Base-by-base conservation (phyloP, 768 basidiomycete genomes). In the Mycena haematopus region DNA sequence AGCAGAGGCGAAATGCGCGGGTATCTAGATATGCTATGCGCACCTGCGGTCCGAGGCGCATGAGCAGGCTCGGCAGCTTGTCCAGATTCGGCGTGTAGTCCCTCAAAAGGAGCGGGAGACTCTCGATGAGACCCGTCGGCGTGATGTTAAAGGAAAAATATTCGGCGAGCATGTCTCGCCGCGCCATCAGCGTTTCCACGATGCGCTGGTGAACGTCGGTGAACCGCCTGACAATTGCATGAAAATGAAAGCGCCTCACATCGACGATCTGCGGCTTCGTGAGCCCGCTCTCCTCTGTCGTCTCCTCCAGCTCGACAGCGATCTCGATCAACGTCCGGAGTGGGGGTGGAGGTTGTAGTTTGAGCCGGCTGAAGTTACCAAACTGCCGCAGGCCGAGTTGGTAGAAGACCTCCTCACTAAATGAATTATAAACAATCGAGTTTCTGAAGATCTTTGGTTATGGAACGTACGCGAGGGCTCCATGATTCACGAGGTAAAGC, bases 311-410 rank as follows among this genome's bases (percentile, higher is more conserved):
- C 15, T 88, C 85, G 15, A 96, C 87, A 0, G 95, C 96, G 6
- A 99, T 84, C 51, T 85, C 79, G 14, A 99, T 70, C 53, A 99
- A 78, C 13, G 83, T 83, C 2, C 81, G 82, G 17, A 99, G 72
- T 0, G 86, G 77, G 0, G 95, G 93, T 3, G 96, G 79, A 1
- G 96, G 96, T 36, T 95, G 89, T 2, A 99, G 81, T 64, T 88
- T 89, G 53, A 98, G 76, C 22, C 86, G 82, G 62, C 85, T 82
- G 65, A 91, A 85, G 63, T 91, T 84, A 2, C 95, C 93, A 70
- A 99, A 99, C 73, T 99, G 96, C 19, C 93, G 82, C 27, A 99
- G 76, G 2, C 87, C 93, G 8, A 99, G 83, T 71, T 99, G 97
- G 75, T 97, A 98, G 74, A 99, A 96, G 35, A 97, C 80, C 68